Conservation (phyloP, 495 filamentous ascomycete genomes). For the Xylaria cubensis region DNA sequence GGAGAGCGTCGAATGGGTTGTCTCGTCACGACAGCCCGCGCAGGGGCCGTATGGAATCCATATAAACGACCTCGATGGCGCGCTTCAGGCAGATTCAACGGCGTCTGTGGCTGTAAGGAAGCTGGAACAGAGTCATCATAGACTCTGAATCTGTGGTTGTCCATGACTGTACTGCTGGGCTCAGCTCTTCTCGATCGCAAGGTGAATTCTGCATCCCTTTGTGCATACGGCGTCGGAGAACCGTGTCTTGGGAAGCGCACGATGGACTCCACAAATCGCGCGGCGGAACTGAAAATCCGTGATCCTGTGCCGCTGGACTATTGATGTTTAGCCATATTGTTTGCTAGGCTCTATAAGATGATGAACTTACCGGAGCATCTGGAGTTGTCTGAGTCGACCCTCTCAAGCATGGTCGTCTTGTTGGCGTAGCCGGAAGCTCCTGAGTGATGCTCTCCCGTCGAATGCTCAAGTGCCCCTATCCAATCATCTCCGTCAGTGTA, state of each 20-base stretch:
- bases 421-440: slow-evolving; percentile 35
- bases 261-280: slow-evolving; percentile 37
- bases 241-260: slow-evolving; percentile 30
- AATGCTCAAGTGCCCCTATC: slow-evolving; percentile 24
- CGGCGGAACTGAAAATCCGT: slow-evolving; percentile 39
- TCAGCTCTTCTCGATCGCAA: slow-evolving; percentile 22
- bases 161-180: slow-evolving; percentile 13
- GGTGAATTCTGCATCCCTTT: slow-evolving; percentile 17
- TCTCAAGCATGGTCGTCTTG: slow-evolving; percentile 34
- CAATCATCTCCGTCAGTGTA: slow-evolving; percentile 35
- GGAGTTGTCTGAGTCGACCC: slow-evolving; percentile 24
- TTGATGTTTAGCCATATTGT: slow-evolving; percentile 13
- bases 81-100: slow-evolving; percentile 58
- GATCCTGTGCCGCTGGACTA: slow-evolving; percentile 31
- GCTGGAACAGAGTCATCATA: slow-evolving; percentile 61
- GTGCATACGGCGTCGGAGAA: slow-evolving; percentile 35
- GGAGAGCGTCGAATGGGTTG: slow-evolving; percentile 4
- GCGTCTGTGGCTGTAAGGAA: slow-evolving; percentile 62
- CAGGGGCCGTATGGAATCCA: slow-evolving; percentile 55
- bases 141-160: slow-evolving; percentile 41
- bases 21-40: slow-evolving; percentile 28
- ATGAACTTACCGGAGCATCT: slow-evolving; percentile 31
- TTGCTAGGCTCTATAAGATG: neutral
- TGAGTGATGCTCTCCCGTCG: slow-evolving; percentile 22
- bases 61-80: slow-evolving; percentile 55